A percentile compares a stretch with the other conserved stretches of the same genome.
Evolutionary conservation across 1,139 yeast genomes (phyloP).

Genomic region (Scheffersomyces segobiensis): DNA sequence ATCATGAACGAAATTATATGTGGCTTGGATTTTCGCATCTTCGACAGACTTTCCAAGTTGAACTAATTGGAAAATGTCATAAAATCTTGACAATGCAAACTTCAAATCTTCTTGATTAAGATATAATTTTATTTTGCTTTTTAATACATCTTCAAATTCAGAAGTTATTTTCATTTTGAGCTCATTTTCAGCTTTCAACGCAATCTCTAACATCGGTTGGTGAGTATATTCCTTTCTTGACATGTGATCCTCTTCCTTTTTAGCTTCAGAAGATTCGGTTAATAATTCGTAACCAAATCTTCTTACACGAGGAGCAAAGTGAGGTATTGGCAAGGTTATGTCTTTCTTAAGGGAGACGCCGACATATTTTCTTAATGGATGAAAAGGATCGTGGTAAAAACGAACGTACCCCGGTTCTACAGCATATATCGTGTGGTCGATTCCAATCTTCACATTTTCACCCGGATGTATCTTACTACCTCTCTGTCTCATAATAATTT

Average conservation of each 20-base stretch:
- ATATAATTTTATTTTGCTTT: slow-evolving; percentile 23
- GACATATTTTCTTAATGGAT: slow-evolving; percentile 85
- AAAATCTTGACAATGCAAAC: slow-evolving; percentile 52
- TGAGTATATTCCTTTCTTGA: slow-evolving; percentile 63
- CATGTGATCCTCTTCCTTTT: slow-evolving; percentile 56
- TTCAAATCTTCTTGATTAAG: slow-evolving; percentile 33
- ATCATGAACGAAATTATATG: slow-evolving; percentile 51
- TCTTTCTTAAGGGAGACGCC: slow-evolving; percentile 79
- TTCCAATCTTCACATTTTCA: slow-evolving; percentile 86
- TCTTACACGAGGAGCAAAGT: slow-evolving; percentile 82
- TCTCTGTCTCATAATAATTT: slow-evolving; percentile 89
- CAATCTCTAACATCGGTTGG: slow-evolving; percentile 46
- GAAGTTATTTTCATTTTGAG: not conserved
- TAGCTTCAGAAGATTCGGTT: slow-evolving; percentile 50
- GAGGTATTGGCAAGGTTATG: slow-evolving; percentile 76
- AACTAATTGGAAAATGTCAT: slow-evolving; percentile 37
- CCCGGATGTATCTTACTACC: slow-evolving; percentile 98
- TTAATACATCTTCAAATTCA: slow-evolving; percentile 13
- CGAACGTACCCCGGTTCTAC: slow-evolving; percentile 91
- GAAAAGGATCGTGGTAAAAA: slow-evolving; percentile 94
- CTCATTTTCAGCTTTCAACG: slow-evolving; percentile 35
- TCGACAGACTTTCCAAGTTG: slow-evolving; percentile 32
- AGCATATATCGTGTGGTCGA: slow-evolving; percentile 91
- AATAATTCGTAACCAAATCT: slow-evolving; percentile 75
- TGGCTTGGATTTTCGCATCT: slow-evolving; percentile 61